phyloP scores from a whole-genome alignment of 768 basidiomycete species.

The Collybia sordida region DNA sequence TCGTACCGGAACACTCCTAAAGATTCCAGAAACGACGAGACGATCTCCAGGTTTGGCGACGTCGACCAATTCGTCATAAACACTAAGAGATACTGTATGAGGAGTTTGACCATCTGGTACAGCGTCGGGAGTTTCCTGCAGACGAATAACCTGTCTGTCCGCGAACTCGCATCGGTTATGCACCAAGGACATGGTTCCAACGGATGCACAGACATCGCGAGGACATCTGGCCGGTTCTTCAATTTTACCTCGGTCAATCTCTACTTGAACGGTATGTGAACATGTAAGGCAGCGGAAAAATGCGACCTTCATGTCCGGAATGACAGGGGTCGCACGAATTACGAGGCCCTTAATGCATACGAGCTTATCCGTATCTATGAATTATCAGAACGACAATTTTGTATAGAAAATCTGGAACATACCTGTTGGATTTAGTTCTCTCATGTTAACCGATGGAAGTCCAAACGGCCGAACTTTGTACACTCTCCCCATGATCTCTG shows the following conservation, averaged over 20 bases:
- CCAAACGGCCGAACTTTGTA: constrained; percentile 96
- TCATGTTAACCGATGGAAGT: constrained; percentile 84
- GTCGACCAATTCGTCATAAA: constrained; percentile 98
- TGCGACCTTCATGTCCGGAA: constrained; percentile 98
- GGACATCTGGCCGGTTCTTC: constrained; percentile 91
- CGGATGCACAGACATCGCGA: constrained; percentile 85
- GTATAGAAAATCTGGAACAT: constrained; percentile 14
- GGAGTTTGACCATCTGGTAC: constrained; percentile 99
- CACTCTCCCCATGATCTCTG: constrained; percentile 81
- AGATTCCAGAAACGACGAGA: constrained; percentile 88
- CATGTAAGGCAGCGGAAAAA: constrained; percentile 98
- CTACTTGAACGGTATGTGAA: constrained; percentile 94
- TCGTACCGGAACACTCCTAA: constrained; percentile 92
- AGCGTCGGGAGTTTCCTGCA: constrained; percentile 97
- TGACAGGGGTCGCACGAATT: constrained; percentile 95
- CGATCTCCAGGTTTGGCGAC: constrained; percentile 96
- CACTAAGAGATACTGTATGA: constrained; percentile 93
- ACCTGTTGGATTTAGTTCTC: constrained; percentile 93
- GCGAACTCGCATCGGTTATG: constrained; percentile 98
- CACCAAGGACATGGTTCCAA: constrained; percentile 91
- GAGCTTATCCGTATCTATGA: constrained; percentile 93
- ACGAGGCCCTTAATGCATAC: constrained; percentile 95
- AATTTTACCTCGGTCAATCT: constrained; percentile 98
- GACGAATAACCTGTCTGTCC: constrained; percentile 90
- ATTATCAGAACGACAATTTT: not conserved